Base-by-base conservation (phyloP, 192 early-diverging fungal genomes). In the Podila clonocystis region DNA sequence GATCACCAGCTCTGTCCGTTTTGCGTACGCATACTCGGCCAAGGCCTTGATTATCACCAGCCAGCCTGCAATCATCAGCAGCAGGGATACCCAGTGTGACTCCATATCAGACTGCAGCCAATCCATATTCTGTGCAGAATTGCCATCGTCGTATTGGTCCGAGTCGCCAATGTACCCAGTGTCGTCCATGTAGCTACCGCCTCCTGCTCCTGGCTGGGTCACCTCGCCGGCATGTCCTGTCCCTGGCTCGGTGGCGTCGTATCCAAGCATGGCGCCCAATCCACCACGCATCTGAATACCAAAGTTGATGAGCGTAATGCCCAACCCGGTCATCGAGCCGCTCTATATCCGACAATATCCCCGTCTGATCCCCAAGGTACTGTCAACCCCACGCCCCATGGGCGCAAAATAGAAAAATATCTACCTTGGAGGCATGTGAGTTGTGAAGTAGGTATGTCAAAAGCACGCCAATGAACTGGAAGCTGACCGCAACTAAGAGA, bases 401-500 rank as follows among this genome's bases (percentile, higher is more conserved):
- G n/a, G n/a, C n/a, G n/a, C 9, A 11, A 11, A 36, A 36, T 1
- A 36, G 34, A 36, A 0, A 2, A 28, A 33, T 20, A 3, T n/a
- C 69, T 71, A 85, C 84, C 84, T 87, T 93, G 31, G 94, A 94
- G 9, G 95, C 95, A 82, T 98, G 95, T 49, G 93, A 92, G 67
- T 93, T 95, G 63, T 95, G 94, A 64, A 98, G 74, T 62, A 98
- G 77, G 65, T 93, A 93, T 2, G 95, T 96, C 83, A 98, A 85
- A 84, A 98, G 86, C 83, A 94, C 96, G 7, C 96, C 91, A 52
- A 93, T 85, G 58, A 94, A 86, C 64, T 94, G 93, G 69, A 94
- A 94, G 57, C 88, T 87, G 41, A 87, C 84, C 48, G 91, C 89
- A 50, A 92, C 91, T 72, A 55, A 55, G 7, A 20, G 7, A 1